Base-by-base conservation (phyloP, 148 eudicot genomes). In the Rhododendron griersonianum region DNA sequence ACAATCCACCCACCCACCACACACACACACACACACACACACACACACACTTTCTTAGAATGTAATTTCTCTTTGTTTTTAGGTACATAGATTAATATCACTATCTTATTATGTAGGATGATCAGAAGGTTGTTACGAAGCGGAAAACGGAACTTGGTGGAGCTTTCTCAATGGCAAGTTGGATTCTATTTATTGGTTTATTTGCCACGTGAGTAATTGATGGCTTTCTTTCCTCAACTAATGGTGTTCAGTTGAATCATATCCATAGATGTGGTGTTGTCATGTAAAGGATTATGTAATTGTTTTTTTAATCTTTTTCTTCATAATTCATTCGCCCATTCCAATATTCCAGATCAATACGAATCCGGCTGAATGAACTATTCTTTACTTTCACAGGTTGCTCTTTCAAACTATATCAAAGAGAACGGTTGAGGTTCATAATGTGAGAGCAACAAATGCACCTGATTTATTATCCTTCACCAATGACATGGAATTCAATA, bases 91-190 rank as follows among this genome's bases (percentile, higher is more conserved):
- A 39, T 4, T 55, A 67, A 48, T 18, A 47, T 88, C 39, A 47
- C 48, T 50, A 78, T 18, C 18, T 35, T 82, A 37, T 65, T 81
- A 35, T 84, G 57, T 82, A 95, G 95, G 96, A 94, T 76, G 99
- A 97, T 86, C 99, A 94, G 90, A 93, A 94, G 86, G 93, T 92
- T 61, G 95, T 97, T 71, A 88, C 25, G 85, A 97, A 97, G 90
- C 91, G 99, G 65, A 97, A 97, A 87, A 97, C 99, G 48, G 99
- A 97, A 93, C 95, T 97, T 84, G 99, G 99, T 63, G 99, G 99
- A 88, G 81, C 95, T 71, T 93, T 95, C 87, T 97, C 99, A 71
- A 91, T 95, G 51, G 99, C 98, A 41, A 95, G 98, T 87, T 97
- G 94, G 95, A 95, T 97, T 78, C 96, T 97, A 88, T 97, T 95